Conservation (phyloP, 768 basidiomycete species). For the Auricularia sp. region DNA sequence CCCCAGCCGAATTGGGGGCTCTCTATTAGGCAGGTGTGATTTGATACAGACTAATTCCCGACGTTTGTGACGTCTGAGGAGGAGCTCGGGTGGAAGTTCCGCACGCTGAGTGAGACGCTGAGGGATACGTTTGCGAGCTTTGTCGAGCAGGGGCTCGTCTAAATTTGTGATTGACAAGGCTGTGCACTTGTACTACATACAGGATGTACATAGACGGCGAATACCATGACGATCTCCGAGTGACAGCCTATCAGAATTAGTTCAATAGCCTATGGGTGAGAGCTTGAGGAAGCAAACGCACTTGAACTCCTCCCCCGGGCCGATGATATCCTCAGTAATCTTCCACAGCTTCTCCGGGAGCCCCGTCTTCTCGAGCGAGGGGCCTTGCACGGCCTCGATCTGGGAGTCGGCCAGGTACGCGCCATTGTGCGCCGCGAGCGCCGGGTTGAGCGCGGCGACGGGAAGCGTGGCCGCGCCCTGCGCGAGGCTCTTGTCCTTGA, state of each 20-base stretch:
- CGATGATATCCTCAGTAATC: not conserved
- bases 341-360: not conserved
- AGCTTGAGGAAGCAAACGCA: too few relatives aligned
- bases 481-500: not conserved
- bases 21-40: too few relatives aligned
- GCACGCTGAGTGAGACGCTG: not conserved
- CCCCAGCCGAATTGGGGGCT: too few relatives aligned
- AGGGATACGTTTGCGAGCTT: not conserved
- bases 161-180: not conserved
- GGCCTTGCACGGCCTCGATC: not conserved
- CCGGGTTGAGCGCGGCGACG: conserved; percentile 1
- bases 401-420: not conserved
- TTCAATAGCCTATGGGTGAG: too few relatives aligned
- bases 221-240: too few relatives aligned
- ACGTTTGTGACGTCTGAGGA: not conserved
- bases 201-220: too few relatives aligned
- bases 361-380: not conserved
- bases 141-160: not conserved
- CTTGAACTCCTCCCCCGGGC: not conserved
- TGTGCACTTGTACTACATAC: too few relatives aligned
- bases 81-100: not conserved
- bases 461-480: not conserved
- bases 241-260: too few relatives aligned
- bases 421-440: not conserved
- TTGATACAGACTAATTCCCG: too few relatives aligned